Evolutionary conservation across 495 filamentous ascomycete species (phyloP), one percentile per base, ranked within the genome.

Genomic region (Neurospora intermedia): DNA sequence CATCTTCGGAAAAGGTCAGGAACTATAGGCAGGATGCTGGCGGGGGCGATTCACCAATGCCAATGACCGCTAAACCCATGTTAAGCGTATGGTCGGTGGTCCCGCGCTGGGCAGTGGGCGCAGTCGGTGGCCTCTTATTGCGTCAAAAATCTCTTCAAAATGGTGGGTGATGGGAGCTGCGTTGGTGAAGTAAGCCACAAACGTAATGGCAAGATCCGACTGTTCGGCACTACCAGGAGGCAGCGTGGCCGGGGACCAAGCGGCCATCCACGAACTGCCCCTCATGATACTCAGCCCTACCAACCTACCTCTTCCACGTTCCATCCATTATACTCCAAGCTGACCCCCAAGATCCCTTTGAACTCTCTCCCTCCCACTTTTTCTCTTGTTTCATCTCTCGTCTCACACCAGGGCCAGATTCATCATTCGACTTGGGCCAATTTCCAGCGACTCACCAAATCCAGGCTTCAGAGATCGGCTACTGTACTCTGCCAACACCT

Each of bases 311-410:
- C 54, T 45, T 42, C 73, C 42, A 69, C 18, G 23, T 27, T 35
- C 69, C 27, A 18, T 31, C 73, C 43, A 69, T 43, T 70, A n/a
- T 35, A 66, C 70, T 35, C 20, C 69, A 40, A 69, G 13, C 43
- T 70, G 35, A 27, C 69, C 43, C 73, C 66, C 70, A 75, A 73
- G 70, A 69, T 66, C 40, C n/a, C 9, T 35, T 35, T 27, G 70
- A 18, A 20, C 31, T 46, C n/a, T 71, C 69, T 42, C 43, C 18
- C 20, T 40, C 16, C 38, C 15, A 69, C 15, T 31, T 41, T 23
- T n/a, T 42, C 20, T 20, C 43, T 73, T 70, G 62, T 35, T 70
- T 72, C 48, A 42, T 18, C 6, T 69, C 42, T 71, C 38, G 62
- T 69, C 59, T 69, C 70, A 18, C 27, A 35, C 1, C 27, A 31